These are phyloP conservation scores for Inga laurina DNA, from an alignment of 306 rosid species.

Conservation along the genomic window DNA sequence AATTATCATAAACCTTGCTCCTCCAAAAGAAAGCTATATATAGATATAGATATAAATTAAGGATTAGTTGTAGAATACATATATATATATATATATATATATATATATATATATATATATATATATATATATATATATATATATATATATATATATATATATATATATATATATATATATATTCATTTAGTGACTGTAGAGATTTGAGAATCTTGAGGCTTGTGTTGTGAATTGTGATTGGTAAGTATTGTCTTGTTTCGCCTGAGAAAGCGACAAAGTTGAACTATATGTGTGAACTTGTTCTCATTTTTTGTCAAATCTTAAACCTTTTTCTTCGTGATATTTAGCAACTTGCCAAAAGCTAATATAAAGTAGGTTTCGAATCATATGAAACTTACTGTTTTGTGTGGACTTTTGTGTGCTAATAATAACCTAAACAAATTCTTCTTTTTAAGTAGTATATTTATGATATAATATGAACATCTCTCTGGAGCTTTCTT, in stretches of 20 bases:
- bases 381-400: background rate
- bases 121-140: too few relatives aligned
- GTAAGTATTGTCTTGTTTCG: constrained; percentile 20
- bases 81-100: too few relatives aligned
- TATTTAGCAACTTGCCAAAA: background rate
- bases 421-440: background rate
- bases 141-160: too few relatives aligned
- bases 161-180: too few relatives aligned
- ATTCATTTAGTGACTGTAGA: background rate
- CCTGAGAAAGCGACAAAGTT: background rate
- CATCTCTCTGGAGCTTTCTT: background rate
- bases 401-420: background rate
- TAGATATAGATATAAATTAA: too few relatives aligned
- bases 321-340: constrained; percentile 1
- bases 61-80: background rate
- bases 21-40: background rate
- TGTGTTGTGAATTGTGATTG: constrained; percentile 26
- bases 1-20: background rate
- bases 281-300: constrained; percentile 19
- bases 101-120: too few relatives aligned
- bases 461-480: background rate
- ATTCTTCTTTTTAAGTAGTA: background rate
- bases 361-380: background rate
- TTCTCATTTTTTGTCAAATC: constrained; percentile 16
- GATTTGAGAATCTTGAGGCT: constrained; percentile 35